These are phyloP conservation scores for Cenchrus americanus DNA, from an alignment of 176 grass and related monocot genomes.

Conservation along the genomic window DNA sequence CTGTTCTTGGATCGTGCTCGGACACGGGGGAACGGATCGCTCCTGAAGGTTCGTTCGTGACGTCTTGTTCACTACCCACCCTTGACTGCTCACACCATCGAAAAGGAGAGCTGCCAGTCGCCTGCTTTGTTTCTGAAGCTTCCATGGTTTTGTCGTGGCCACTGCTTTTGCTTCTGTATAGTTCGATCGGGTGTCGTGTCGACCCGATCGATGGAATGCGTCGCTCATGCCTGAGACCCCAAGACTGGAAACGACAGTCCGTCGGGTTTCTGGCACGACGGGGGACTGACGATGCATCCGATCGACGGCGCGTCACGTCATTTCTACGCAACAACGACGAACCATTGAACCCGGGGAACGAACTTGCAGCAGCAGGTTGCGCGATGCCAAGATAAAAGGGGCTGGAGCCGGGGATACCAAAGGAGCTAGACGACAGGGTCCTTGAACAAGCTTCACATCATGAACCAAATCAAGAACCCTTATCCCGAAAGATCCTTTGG, in stretches of 20 bases:
- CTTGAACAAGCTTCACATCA: conserved; percentile 40
- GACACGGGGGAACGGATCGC: not conserved
- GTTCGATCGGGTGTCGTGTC: not conserved
- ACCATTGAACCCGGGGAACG: not conserved
- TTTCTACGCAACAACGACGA: not conserved
- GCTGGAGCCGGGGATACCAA: not conserved
- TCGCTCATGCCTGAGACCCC: not conserved
- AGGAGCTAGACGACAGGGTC: conserved; percentile 21
- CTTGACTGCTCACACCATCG: not conserved
- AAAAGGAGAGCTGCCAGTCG: not conserved
- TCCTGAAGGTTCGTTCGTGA: not conserved
- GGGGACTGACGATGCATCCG: not conserved
- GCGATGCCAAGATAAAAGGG: not conserved
- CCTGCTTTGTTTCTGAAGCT: not conserved
- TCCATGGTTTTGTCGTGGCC: not conserved
- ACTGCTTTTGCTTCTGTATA: not conserved
- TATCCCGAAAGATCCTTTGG: conserved; percentile 56
- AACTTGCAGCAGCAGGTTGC: conserved; percentile 5
- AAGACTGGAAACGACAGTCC: not conserved
- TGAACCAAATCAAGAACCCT: conserved; percentile 52
- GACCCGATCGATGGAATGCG: not conserved
- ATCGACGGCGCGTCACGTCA: conserved; percentile 31
- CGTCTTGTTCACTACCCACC: not conserved
- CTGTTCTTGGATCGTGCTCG: conserved; percentile 1
- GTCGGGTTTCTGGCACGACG: conserved; percentile 3